Conservation (phyloP, 345 rosid genomes). For the Sisymbrium irio region DNA sequence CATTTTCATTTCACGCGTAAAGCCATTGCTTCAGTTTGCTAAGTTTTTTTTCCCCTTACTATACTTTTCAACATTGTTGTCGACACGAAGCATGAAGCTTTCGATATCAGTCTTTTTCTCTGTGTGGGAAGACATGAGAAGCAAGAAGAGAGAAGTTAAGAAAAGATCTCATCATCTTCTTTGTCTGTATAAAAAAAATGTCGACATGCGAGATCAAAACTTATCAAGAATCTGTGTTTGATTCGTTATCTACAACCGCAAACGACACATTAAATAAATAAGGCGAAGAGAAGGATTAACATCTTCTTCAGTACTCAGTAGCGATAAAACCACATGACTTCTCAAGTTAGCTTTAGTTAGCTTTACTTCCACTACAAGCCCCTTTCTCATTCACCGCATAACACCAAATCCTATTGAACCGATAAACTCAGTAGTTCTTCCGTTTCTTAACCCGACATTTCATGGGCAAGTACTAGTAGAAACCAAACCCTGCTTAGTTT, state of each 20-base stretch:
- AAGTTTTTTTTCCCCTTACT: not conserved
- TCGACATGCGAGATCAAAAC: too few species aligned
- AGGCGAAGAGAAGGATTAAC: conserved; percentile 5
- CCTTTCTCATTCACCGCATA: conserved; percentile 23
- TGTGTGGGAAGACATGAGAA: too few species aligned
- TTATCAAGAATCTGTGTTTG: too few species aligned
- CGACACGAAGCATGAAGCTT: not conserved
- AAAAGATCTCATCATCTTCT: not conserved
- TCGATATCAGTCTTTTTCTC: not conserved
- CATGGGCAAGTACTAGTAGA: too few species aligned
- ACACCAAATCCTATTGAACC: conserved; percentile 28
- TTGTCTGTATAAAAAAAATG: too few species aligned
- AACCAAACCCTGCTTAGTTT: too few species aligned
- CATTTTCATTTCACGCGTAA: conserved; percentile 7
- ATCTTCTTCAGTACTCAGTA: conserved; percentile 27
- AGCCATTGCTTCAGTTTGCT: conserved; percentile 20
- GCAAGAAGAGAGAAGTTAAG: not conserved
- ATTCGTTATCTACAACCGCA: too few species aligned
- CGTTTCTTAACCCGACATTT: not conserved
- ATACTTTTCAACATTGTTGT: not conserved
- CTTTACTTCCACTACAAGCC: conserved; percentile 29
- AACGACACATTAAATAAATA: not conserved
- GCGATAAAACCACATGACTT: conserved; percentile 27
- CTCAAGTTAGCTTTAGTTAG: conserved; percentile 16
- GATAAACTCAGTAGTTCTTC: conserved; percentile 18